Percentiles rank a stretch among this genome's conserved stretches.
Evolutionary conservation across 495 filamentous ascomycete species (phyloP).

Genomic region (Aspergillus affinis): DNA sequence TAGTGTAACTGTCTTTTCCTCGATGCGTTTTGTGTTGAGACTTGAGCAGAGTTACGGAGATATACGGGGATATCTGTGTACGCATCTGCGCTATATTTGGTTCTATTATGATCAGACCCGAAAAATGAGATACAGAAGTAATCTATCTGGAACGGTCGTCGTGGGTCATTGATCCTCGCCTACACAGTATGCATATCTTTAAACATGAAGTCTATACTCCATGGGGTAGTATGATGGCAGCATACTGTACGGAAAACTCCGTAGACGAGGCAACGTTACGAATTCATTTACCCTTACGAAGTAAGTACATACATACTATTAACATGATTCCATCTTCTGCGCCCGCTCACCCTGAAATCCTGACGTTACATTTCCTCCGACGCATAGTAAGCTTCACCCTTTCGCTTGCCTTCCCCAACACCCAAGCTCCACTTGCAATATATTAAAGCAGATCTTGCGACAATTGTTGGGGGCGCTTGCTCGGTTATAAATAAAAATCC

Average conservation of each 20-base stretch:
- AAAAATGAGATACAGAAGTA: neutral
- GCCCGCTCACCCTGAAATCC: neutral
- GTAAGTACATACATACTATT: no score
- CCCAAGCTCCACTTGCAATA: neutral
- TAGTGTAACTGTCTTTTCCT: neutral
- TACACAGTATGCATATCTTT: neutral
- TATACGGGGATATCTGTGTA: neutral
- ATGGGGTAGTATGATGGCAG: neutral
- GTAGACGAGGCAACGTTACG: no score
- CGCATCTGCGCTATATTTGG: neutral
- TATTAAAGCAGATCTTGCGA: slow-evolving; percentile 1
- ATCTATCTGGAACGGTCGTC: neutral
- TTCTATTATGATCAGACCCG: neutral
- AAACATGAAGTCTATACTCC: neutral
- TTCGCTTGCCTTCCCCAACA: neutral
- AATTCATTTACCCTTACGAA: no score
- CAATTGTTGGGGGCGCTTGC: neutral
- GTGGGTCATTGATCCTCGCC: neutral
- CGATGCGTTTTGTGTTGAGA: neutral
- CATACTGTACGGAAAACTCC: neutral
- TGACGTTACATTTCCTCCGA: neutral
- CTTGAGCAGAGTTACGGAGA: neutral
- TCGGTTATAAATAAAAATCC: neutral
- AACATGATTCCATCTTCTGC: no score
- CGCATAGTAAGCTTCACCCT: neutral